Evolutionary conservation across 495 filamentous ascomycete species (phyloP).

Genomic region (Talaromyces ruber): DNA sequence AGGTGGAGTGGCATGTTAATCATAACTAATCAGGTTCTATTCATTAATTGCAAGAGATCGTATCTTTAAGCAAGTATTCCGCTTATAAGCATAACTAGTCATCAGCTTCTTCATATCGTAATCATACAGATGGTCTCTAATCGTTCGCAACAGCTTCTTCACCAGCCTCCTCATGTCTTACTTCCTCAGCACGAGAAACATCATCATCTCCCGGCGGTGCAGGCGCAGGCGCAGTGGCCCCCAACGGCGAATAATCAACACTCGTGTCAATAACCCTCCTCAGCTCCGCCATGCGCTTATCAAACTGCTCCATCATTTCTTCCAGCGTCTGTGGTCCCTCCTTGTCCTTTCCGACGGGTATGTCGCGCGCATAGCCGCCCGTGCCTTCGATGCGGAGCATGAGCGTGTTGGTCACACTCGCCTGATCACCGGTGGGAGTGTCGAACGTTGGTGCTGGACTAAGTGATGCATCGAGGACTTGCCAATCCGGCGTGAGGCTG

Average conservation of each 20-base stretch:
- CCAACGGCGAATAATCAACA: neutral
- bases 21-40: neutral
- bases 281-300: constrained; percentile 50
- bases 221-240: too few relatives aligned
- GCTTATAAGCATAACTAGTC: neutral
- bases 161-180: neutral
- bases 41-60: neutral
- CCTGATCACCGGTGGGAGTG: constrained; percentile 10
- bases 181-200: neutral
- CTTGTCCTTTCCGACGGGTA: constrained; percentile 20
- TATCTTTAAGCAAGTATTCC: too few relatives aligned
- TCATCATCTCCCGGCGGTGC: neutral
- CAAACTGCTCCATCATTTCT: constrained; percentile 58
- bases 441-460: constrained; percentile 51
- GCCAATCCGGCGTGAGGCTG: constrained; percentile 45
- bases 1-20: neutral
- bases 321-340: constrained; percentile 28
- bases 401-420: constrained; percentile 17
- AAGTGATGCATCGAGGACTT: constrained; percentile 40
- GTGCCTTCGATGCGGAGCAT: constrained; percentile 65
- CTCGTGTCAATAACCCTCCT: constrained; percentile 34
- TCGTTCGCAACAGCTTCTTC: neutral
- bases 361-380: constrained; percentile 19
- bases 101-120: neutral
- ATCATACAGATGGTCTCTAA: neutral